phyloP scores from a whole-genome alignment of 2,329 filamentous ascomycete species.

The Lasiodiplodia sp. region DNA sequence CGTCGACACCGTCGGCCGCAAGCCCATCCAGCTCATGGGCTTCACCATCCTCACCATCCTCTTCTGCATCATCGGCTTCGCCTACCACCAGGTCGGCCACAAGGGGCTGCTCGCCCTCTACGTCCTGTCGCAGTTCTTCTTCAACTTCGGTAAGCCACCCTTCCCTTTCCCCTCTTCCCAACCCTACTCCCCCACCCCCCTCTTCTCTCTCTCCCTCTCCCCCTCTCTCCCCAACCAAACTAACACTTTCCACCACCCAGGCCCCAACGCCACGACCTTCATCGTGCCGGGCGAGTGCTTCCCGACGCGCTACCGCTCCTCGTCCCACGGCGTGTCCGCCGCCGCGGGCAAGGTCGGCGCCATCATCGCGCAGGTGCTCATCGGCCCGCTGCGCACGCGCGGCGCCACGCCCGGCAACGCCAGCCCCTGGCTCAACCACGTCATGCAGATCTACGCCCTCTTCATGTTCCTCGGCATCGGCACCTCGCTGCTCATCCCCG shows the following conservation, averaged over 20 bases:
- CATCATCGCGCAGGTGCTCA: constrained; percentile 59
- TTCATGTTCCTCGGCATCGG: constrained; percentile 80
- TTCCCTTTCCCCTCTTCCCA: constrained; percentile 35
- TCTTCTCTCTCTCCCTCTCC: too few species aligned
- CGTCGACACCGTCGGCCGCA: constrained; percentile 77
- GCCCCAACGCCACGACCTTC: constrained; percentile 60
- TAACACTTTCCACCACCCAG: constrained; percentile 32
- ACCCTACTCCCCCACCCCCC: neutral
- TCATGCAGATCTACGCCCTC: constrained; percentile 79
- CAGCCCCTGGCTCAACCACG: constrained; percentile 72
- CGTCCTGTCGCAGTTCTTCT: constrained; percentile 60
- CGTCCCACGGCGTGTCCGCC: constrained; percentile 58
- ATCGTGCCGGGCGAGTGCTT: constrained; percentile 62
- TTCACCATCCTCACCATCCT: constrained; percentile 57
- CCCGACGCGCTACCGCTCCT: constrained; percentile 57
- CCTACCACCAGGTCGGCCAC: constrained; percentile 53
- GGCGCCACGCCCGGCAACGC: constrained; percentile 60
- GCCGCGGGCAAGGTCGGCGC: constrained; percentile 58
- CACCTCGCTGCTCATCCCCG: constrained; percentile 75
- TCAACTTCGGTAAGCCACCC: constrained; percentile 55
- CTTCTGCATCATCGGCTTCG: constrained; percentile 60
- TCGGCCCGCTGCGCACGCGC: constrained; percentile 60
- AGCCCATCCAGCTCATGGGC: constrained; percentile 73
- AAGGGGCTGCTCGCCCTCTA: constrained; percentile 55
- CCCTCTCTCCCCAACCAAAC: constrained; percentile 26